Conservation (phyloP, 495 filamentous ascomycete genomes). For the Antarctomyces pellizariae region DNA sequence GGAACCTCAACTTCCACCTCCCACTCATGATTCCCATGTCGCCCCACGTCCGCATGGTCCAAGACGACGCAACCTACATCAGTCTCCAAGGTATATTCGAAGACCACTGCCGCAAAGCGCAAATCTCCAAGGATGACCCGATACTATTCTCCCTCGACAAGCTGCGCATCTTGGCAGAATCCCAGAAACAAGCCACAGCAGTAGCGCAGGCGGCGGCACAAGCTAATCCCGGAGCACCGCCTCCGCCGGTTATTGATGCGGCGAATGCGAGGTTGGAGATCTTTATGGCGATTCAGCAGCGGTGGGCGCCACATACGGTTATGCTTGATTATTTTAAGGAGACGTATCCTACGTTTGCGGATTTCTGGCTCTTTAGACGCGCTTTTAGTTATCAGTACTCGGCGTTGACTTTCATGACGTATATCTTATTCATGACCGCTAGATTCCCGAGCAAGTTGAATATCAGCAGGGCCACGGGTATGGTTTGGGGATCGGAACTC, state of each 20-base stretch:
- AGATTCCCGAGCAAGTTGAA: slow-evolving; percentile 87
- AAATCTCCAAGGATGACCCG: slow-evolving; percentile 82
- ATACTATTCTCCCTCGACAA: slow-evolving; percentile 89
- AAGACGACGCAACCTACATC: slow-evolving; percentile 87
- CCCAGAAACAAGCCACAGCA: too few species aligned
- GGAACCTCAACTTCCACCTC: slow-evolving; percentile 87
- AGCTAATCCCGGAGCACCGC: too few species aligned
- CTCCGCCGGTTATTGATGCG: too few species aligned
- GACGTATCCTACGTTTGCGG: slow-evolving; percentile 69
- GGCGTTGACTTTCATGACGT: slow-evolving; percentile 96
- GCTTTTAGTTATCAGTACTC: slow-evolving; percentile 93
- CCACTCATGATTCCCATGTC: slow-evolving; percentile 87
- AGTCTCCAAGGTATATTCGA: slow-evolving; percentile 86
- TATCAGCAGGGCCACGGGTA: slow-evolving; percentile 71
- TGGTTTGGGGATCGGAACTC: slow-evolving; percentile 90
- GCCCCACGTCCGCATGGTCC: slow-evolving; percentile 77
- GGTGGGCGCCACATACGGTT: slow-evolving; percentile 60
- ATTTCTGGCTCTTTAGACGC: slow-evolving; percentile 94
- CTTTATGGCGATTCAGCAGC: slow-evolving; percentile 73
- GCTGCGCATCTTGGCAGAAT: slow-evolving; percentile 49
- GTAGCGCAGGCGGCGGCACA: too few species aligned
- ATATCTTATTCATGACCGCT: slow-evolving; percentile 83
- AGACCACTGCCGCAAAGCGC: slow-evolving; percentile 71
- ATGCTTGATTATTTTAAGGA: slow-evolving; percentile 76
- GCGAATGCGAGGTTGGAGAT: slow-evolving; percentile 55